These are phyloP conservation scores for Colletotrichum incanum DNA, from an alignment of 2,329 filamentous ascomycete species.

Conservation along the genomic window DNA sequence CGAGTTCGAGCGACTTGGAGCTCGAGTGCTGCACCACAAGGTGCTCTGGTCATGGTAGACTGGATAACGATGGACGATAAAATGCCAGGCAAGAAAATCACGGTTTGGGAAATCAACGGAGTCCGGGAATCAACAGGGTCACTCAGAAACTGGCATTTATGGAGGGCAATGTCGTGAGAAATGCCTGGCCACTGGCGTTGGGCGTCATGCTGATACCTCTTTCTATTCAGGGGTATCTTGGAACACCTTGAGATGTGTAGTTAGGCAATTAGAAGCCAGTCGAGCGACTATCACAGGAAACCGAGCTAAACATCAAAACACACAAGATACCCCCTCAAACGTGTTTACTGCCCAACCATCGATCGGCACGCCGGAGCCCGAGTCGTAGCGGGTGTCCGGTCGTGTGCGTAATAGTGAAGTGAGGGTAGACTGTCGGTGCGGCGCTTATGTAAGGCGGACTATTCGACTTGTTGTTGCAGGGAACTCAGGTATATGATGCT, in stretches of 20 bases:
- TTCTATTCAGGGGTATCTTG: constrained; percentile 7
- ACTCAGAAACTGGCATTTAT: constrained; percentile 19
- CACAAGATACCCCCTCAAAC: constrained; percentile 3
- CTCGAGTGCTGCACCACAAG: constrained; percentile 88
- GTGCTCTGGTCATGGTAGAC: constrained; percentile 73
- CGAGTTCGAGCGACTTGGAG: constrained; percentile 90
- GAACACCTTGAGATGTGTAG: constrained; percentile 4
- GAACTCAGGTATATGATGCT: constrained; percentile 37
- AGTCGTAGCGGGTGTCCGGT: constrained; percentile 20
- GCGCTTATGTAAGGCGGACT: constrained; percentile 39
- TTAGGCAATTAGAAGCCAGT: constrained; percentile 12
- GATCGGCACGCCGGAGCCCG: background rate
- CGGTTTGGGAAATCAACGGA: constrained; percentile 37
- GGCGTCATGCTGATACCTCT: constrained; percentile 26
- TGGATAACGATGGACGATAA: constrained; percentile 5
- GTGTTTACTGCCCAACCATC: background rate
- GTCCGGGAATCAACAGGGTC: constrained; percentile 27
- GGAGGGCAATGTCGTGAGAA: constrained; percentile 31
- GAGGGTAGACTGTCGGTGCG: background rate
- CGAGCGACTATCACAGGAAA: background rate
- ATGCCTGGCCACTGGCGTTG: constrained; percentile 32
- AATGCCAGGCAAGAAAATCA: constrained; percentile 7
- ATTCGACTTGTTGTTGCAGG: constrained; percentile 4
- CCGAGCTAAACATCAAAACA: background rate
- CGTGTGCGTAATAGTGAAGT: constrained; percentile 29